Conservation (phyloP, 2,329 filamentous ascomycete species). For the Pseudogymnoascus sp. region DNA sequence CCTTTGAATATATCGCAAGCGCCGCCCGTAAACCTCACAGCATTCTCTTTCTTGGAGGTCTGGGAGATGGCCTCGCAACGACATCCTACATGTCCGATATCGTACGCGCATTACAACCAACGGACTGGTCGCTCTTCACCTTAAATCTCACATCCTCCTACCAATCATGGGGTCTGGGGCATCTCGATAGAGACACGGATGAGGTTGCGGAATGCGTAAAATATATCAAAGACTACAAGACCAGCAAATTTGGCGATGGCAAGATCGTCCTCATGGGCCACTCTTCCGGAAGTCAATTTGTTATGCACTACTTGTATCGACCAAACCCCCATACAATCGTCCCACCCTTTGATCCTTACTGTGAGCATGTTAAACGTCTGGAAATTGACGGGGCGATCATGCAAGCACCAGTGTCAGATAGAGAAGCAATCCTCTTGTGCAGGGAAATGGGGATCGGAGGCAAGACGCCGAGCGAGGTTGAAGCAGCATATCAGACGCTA, state of each 20-base stretch:
- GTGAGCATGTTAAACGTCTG: constrained; percentile 32
- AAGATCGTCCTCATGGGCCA: constrained; percentile 60
- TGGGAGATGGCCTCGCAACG: constrained; percentile 42
- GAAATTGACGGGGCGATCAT: constrained; percentile 50
- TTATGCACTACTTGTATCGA: constrained; percentile 50
- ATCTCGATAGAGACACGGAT: constrained; percentile 31
- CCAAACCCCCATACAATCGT: constrained; percentile 30
- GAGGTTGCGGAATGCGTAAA: constrained; percentile 28
- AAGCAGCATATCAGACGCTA: constrained; percentile 32
- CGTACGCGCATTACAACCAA: constrained; percentile 31
- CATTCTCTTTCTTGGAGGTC: constrained; percentile 44
- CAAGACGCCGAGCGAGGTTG: constrained; percentile 24
- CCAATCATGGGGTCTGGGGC: constrained; percentile 30
- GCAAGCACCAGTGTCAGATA: constrained; percentile 55
- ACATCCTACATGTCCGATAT: constrained; percentile 40
- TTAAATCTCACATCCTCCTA: constrained; percentile 34
- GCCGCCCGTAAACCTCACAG: constrained; percentile 33
- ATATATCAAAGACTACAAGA: constrained; percentile 29
- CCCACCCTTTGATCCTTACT: constrained; percentile 21
- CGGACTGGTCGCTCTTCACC: constrained; percentile 31
- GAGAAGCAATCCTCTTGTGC: constrained; percentile 41
- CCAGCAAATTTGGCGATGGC: constrained; percentile 30
- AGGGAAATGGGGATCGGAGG: constrained; percentile 28
- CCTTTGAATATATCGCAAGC: constrained; percentile 31
- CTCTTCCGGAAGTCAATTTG: constrained; percentile 58